Conservation (phyloP, 768 basidiomycete species). For the Boletus subcaerulescens region DNA sequence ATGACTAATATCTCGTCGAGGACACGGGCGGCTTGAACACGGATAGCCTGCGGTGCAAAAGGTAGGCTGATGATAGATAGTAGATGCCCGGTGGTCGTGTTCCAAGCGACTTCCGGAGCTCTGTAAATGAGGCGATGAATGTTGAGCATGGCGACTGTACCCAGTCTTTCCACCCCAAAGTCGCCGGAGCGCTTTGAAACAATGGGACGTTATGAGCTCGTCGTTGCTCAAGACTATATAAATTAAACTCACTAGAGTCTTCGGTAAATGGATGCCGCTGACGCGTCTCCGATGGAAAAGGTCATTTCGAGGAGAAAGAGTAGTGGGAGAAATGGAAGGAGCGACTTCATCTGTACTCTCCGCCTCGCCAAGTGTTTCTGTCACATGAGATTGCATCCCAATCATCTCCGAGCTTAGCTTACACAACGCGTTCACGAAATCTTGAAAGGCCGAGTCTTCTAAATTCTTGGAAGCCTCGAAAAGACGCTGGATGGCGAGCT, state of each 20-base stretch:
- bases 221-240: background rate
- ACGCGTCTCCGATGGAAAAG: conserved; percentile 63
- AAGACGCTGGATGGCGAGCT: conserved; percentile 70
- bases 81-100: conserved; percentile 75
- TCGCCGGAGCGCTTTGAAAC: conserved; percentile 76
- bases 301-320: conserved; percentile 41
- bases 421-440: conserved; percentile 77
- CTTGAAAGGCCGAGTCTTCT: conserved; percentile 77
- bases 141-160: conserved; percentile 76
- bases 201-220: background rate
- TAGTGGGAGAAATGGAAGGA: conserved; percentile 31
- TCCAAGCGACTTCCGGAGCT: conserved; percentile 84
- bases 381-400: conserved; percentile 66
- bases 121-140: conserved; percentile 84
- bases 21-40: conserved; percentile 84
- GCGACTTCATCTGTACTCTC: conserved; percentile 35
- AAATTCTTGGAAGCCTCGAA: conserved; percentile 85
- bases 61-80: conserved; percentile 70
- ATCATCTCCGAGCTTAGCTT: conserved; percentile 91
- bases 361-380: conserved; percentile 23
- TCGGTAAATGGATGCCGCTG: conserved; percentile 85
- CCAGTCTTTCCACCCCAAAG: conserved; percentile 88
- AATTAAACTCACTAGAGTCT: conserved; percentile 58
- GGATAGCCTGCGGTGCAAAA: conserved; percentile 70
- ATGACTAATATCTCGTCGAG: conserved; percentile 80